phyloP scores from a whole-genome alignment of 2,329 filamentous ascomycete genomes.

The Colletotrichum lini region DNA sequence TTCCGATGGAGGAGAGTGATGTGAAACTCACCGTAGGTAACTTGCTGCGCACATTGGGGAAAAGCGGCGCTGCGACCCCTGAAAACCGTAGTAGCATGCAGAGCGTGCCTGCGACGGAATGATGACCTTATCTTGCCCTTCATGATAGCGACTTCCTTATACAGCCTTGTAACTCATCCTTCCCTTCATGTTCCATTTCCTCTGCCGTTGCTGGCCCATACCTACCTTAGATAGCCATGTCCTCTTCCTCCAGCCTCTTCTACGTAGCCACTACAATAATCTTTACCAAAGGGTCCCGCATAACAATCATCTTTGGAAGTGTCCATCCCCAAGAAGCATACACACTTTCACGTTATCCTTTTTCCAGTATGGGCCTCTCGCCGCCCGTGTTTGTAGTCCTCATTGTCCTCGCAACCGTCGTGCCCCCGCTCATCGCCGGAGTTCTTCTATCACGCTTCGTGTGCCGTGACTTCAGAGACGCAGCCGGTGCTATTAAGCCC shows the following conservation, averaged over 20 bases:
- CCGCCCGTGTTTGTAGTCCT: slow-evolving; percentile 22
- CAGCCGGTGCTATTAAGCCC: slow-evolving; percentile 29
- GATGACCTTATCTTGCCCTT: slow-evolving; percentile 11
- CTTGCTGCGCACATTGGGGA: slow-evolving; percentile 65
- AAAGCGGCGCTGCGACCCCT: slow-evolving; percentile 45
- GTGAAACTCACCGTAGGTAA: slow-evolving; percentile 72
- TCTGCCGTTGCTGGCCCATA: not conserved
- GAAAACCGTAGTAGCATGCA: slow-evolving; percentile 36
- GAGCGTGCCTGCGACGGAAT: slow-evolving; percentile 36
- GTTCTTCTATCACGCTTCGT: slow-evolving; percentile 31
- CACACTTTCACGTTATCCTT: not conserved
- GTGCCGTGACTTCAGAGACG: slow-evolving; percentile 36
- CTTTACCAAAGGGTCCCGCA: not conserved
- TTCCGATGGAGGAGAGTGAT: slow-evolving; percentile 73
- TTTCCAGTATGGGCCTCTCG: slow-evolving; percentile 33
- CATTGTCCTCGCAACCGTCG: slow-evolving; percentile 31
- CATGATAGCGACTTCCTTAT: slow-evolving; percentile 33
- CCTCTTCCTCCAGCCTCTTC: not conserved
- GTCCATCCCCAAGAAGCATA: not conserved
- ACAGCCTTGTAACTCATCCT: slow-evolving; percentile 32
- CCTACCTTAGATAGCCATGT: not conserved
- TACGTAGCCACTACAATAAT: slow-evolving; percentile 3
- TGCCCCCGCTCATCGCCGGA: slow-evolving; percentile 11
- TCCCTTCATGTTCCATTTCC: not conserved
- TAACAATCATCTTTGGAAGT: not conserved